A percentile compares a stretch with the other conserved stretches of the same genome.
These are phyloP conservation scores for Clitoria ternatea DNA, from an alignment of 306 rosid genomes.

Conservation along the genomic window DNA sequence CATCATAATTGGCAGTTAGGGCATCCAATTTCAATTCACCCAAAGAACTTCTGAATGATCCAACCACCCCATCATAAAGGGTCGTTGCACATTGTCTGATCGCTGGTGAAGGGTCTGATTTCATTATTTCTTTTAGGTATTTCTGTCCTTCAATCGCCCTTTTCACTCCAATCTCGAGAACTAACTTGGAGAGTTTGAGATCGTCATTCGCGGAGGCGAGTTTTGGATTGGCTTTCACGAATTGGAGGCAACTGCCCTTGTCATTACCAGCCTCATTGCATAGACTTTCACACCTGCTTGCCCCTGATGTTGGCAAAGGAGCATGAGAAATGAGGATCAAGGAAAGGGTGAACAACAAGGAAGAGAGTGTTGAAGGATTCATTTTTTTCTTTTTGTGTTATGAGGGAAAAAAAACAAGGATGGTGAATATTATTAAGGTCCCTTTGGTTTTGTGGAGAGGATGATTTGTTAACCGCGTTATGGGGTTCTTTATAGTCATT, in stretches of 20 bases:
- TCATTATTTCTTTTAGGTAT: not conserved
- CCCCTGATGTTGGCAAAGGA: not conserved
- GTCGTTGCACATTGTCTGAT: not conserved
- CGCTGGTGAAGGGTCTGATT: constrained; percentile 3
- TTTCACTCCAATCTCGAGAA: not conserved
- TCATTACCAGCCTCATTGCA: not conserved
- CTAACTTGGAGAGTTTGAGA: not conserved
- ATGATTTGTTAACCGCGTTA: not conserved
- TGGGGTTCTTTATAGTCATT: not conserved
- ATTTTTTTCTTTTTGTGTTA: constrained; percentile 1
- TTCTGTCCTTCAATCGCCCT: not conserved
- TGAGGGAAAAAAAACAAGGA: not conserved
- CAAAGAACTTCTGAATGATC: constrained; percentile 28
- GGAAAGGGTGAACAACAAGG: constrained; percentile 20
- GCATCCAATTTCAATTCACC: not conserved
- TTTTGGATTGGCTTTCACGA: not conserved
- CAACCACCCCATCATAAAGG: constrained; percentile 4
- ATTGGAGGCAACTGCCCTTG: not conserved
- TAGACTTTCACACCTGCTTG: not conserved
- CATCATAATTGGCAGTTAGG: constrained; percentile 23
- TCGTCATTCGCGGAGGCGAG: not conserved
- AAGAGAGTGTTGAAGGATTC: constrained; percentile 9
- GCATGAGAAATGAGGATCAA: constrained; percentile 19
- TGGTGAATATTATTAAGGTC: not conserved
- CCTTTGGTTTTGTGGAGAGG: constrained; percentile 1